Evolutionary conservation across 1,139 yeast genomes (phyloP).

Genomic region (Meyerozyma carpophila): DNA sequence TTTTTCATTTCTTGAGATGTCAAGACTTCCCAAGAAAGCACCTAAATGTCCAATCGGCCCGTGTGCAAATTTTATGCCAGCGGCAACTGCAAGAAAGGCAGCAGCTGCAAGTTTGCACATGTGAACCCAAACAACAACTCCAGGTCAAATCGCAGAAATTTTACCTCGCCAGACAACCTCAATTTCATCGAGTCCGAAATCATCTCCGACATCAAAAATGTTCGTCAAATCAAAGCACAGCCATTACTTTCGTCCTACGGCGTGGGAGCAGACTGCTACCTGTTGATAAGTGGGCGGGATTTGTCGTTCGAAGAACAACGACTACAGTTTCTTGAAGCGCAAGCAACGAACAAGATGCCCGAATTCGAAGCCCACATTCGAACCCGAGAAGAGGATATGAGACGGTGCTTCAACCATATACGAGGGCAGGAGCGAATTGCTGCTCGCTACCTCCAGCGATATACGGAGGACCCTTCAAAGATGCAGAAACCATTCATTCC

Average conservation of each 20-base stretch:
- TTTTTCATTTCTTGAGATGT: not conserved
- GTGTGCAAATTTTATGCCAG: constrained; percentile 16
- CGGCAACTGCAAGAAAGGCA: constrained; percentile 21
- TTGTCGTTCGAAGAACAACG: constrained; percentile 54
- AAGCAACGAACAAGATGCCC: constrained; percentile 25
- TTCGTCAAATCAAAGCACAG: constrained; percentile 8
- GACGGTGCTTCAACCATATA: constrained; percentile 34
- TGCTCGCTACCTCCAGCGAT: constrained; percentile 51
- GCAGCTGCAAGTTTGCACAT: constrained; percentile 18
- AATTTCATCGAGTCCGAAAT: constrained; percentile 9
- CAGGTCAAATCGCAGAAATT: not conserved
- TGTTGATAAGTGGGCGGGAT: constrained; percentile 48
- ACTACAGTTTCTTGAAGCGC: constrained; percentile 41
- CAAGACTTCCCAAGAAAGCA: not conserved
- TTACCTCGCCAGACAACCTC: constrained; percentile 4
- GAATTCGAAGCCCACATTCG: constrained; percentile 35
- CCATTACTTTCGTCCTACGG: constrained; percentile 25
- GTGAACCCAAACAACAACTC: constrained; percentile 5
- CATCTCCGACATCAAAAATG: constrained; percentile 11
- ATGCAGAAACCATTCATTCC: constrained; percentile 36
- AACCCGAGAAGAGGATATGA: constrained; percentile 44
- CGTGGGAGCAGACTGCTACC: constrained; percentile 18
- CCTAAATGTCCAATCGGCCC: constrained; percentile 1
- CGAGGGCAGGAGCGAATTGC: constrained; percentile 41
- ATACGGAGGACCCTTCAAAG: constrained; percentile 29